A percentile compares a stretch with the other conserved stretches of the same genome.
These are phyloP conservation scores for Aureobasidium musti DNA, from an alignment of 2,329 filamentous ascomycete genomes.

Conservation along the genomic window DNA sequence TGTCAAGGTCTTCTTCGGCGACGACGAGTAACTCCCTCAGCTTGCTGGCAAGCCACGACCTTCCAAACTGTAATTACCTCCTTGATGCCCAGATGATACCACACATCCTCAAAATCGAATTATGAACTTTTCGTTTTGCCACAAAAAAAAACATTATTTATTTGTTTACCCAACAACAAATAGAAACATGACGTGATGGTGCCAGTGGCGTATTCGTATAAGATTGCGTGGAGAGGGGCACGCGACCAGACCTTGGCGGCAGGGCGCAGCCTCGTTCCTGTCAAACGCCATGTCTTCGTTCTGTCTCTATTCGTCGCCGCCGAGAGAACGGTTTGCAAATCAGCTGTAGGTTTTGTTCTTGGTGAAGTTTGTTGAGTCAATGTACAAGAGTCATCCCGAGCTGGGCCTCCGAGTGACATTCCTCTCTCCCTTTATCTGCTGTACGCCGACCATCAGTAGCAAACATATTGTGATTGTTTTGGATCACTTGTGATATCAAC, in stretches of 20 bases:
- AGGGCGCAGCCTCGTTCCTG: constrained; percentile 11
- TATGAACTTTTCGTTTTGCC: background rate
- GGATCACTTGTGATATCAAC: background rate
- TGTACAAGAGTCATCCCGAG: background rate
- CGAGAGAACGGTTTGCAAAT: constrained; percentile 3
- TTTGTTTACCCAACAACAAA: background rate
- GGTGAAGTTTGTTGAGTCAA: constrained; percentile 3
- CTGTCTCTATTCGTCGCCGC: constrained; percentile 1
- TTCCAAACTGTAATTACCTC: constrained; percentile 16
- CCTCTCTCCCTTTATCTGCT: background rate
- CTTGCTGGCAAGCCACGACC: constrained; percentile 24
- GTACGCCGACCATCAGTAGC: background rate
- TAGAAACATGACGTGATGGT: background rate
- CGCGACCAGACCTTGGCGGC: constrained; percentile 22
- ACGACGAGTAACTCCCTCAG: constrained; percentile 65
- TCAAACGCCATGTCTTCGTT: background rate
- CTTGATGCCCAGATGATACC: constrained; percentile 13
- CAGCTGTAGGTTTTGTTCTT: background rate
- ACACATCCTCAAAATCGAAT: background rate
- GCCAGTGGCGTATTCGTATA: constrained; percentile 1
- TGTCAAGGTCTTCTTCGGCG: constrained; percentile 78
- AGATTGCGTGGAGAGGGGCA: background rate
- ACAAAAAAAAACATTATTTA: constrained; percentile 2
- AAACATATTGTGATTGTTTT: background rate
- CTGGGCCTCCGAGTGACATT: background rate